Percentiles rank a stretch among this genome's conserved stretches.
These are phyloP conservation scores for Dioscorea alata DNA, from an alignment of 106 monocot species.

Conservation along the genomic window DNA sequence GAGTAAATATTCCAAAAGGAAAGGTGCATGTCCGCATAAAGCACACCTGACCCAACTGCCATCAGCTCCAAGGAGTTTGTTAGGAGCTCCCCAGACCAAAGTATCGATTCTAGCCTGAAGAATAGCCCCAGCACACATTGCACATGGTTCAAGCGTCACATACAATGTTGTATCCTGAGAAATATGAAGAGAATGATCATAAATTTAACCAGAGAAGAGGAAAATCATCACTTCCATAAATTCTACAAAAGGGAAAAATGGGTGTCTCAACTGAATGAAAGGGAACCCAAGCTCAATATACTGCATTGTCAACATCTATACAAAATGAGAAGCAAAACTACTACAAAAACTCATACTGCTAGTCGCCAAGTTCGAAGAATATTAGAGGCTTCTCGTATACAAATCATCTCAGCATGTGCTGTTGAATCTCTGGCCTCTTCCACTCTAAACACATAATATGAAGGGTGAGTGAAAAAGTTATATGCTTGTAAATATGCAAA, in stretches of 20 bases:
- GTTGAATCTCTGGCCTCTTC: constrained; percentile 93
- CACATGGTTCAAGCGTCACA: constrained; percentile 92
- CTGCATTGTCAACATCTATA: background rate
- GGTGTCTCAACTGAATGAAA: background rate
- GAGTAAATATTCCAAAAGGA: too few species aligned
- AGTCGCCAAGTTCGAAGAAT: constrained; percentile 80
- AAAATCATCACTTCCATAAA: background rate
- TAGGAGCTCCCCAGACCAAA: constrained; percentile 97
- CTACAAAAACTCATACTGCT: constrained; percentile 60
- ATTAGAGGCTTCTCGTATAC: constrained; percentile 87
- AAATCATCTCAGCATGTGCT: constrained; percentile 97
- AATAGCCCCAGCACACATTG: constrained; percentile 98
- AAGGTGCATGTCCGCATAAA: background rate
- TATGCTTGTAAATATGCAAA: too few species aligned
- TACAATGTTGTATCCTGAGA: constrained; percentile 85
- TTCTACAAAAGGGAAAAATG: background rate
- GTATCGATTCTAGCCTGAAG: constrained; percentile 88
- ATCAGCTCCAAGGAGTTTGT: constrained; percentile 93
- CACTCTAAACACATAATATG: constrained; percentile 33
- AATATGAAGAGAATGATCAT: constrained; percentile 5
- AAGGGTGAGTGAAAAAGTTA: background rate
- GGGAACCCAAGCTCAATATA: background rate
- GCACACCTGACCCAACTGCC: constrained; percentile 90
- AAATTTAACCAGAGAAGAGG: background rate
- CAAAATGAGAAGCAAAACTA: background rate